These are phyloP conservation scores for Russula vinacea DNA, from an alignment of 768 basidiomycete genomes.

Conservation along the genomic window DNA sequence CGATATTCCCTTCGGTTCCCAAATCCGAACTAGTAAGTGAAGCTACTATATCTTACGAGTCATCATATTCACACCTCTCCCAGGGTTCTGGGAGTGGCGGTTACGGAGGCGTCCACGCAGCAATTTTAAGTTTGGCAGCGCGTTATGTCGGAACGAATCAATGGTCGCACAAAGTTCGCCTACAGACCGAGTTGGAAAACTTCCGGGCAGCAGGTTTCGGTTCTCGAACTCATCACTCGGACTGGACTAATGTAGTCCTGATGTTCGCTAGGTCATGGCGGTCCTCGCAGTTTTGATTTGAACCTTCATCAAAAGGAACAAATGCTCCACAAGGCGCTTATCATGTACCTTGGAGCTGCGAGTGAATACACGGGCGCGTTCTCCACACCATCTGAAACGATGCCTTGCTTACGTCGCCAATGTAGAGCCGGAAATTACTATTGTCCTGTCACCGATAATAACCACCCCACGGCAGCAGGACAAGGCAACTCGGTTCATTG, in stretches of 20 bases:
- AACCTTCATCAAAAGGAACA: slow-evolving; percentile 54
- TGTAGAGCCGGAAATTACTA: slow-evolving; percentile 65
- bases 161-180: slow-evolving; percentile 56
- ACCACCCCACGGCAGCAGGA: slow-evolving; percentile 58
- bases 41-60: neutral
- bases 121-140: slow-evolving; percentile 72
- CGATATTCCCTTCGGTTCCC: slow-evolving; percentile 66
- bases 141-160: slow-evolving; percentile 59
- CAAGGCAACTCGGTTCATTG: slow-evolving; percentile 52
- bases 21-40: slow-evolving; percentile 72
- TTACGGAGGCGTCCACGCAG: slow-evolving; percentile 82
- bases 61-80: neutral
- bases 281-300: slow-evolving; percentile 57
- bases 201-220: slow-evolving; percentile 53
- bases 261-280: slow-evolving; percentile 46
- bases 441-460: slow-evolving; percentile 67
- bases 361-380: slow-evolving; percentile 68
- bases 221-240: slow-evolving; percentile 6
- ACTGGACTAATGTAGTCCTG: neutral
- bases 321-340: slow-evolving; percentile 56
- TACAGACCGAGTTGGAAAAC: slow-evolving; percentile 66
- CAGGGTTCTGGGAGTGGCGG: slow-evolving; percentile 65
- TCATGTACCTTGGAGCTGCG: slow-evolving; percentile 65
- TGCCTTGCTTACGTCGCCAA: slow-evolving; percentile 2
- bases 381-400: neutral